These are phyloP conservation scores for Herpetomonas samuelpessoai DNA, from an alignment of 208 protist genomes.

Conservation along the genomic window DNA sequence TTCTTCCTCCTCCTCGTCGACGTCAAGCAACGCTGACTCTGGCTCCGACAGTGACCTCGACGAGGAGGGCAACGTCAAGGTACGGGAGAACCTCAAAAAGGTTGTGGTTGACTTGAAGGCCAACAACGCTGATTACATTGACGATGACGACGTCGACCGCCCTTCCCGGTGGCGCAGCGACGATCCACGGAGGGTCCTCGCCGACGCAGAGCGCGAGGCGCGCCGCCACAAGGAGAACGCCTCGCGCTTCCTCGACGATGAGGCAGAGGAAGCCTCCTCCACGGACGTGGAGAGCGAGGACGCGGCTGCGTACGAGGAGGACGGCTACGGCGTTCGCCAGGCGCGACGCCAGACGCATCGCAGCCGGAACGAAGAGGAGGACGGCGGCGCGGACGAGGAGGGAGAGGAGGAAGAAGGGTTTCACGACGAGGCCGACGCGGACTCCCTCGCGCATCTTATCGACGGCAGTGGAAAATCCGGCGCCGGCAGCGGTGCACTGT, in stretches of 20 bases:
- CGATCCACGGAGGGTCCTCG: constrained; percentile 34
- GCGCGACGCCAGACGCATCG: neutral
- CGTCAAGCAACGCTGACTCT: neutral
- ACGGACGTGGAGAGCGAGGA: constrained; percentile 28
- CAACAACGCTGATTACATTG: constrained; percentile 30
- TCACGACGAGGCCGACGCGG: constrained; percentile 10
- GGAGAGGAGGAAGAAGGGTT: constrained; percentile 23
- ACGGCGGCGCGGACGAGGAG: constrained; percentile 5
- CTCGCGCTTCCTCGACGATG: constrained; percentile 77
- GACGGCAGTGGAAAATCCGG: constrained; percentile 6
- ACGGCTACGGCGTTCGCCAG: constrained; percentile 8
- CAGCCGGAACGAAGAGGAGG: neutral
- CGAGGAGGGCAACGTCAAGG: constrained; percentile 2
- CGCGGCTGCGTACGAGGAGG: constrained; percentile 17
- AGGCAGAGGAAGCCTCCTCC: constrained; percentile 66
- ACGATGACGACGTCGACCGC: constrained; percentile 40
- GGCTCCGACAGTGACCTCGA: constrained; percentile 5
- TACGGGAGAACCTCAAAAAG: constrained; percentile 45
- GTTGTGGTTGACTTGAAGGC: constrained; percentile 63
- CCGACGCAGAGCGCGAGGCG: constrained; percentile 27
- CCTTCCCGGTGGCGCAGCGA: constrained; percentile 60
- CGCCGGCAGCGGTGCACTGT: neutral
- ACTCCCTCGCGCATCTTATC: constrained; percentile 2
- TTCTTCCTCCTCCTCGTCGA: constrained; percentile 8
- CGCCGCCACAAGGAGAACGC: constrained; percentile 15